Evolutionary conservation across 176 grass and related monocot genomes (phyloP).

Genomic region (Oryza punctata): DNA sequence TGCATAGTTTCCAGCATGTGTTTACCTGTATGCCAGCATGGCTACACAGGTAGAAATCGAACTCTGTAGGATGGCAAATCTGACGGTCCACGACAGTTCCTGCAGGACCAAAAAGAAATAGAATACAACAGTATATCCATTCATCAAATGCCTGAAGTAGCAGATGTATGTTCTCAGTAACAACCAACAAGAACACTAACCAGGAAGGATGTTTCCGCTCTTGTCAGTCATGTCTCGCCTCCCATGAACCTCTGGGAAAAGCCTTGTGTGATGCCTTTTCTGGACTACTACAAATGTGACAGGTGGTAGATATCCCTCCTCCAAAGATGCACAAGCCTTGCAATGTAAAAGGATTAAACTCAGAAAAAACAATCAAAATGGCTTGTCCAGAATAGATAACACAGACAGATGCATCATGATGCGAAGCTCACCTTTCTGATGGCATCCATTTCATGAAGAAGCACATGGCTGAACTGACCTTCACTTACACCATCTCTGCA

Average conservation of each 20-base stretch:
- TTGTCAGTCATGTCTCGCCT: constrained; percentile 57
- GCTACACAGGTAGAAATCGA: constrained; percentile 91
- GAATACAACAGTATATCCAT: background rate
- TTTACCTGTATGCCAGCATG: constrained; percentile 92
- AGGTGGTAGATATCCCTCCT: constrained; percentile 63
- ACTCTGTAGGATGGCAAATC: constrained; percentile 89
- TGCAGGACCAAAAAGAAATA: constrained; percentile 8
- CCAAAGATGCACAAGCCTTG: constrained; percentile 75
- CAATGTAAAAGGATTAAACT: background rate
- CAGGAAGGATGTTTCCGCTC: constrained; percentile 86
- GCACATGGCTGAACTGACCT: constrained; percentile 36
- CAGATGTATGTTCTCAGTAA: background rate
- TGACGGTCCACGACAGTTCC: constrained; percentile 80
- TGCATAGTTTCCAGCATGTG: background rate
- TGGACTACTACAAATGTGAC: constrained; percentile 88
- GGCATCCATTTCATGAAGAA: constrained; percentile 69
- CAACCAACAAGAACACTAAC: constrained; percentile 41
- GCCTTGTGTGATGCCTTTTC: constrained; percentile 80
- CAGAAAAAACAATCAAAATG: background rate
- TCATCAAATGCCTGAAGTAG: background rate
- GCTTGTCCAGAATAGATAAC: background rate
- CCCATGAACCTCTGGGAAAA: constrained; percentile 72
- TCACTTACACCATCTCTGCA: constrained; percentile 42
- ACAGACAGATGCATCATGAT: background rate
- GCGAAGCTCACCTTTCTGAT: constrained; percentile 63